Evolutionary conservation across 2,329 filamentous ascomycete genomes (phyloP).

Genomic region (Aspergillus sp.): DNA sequence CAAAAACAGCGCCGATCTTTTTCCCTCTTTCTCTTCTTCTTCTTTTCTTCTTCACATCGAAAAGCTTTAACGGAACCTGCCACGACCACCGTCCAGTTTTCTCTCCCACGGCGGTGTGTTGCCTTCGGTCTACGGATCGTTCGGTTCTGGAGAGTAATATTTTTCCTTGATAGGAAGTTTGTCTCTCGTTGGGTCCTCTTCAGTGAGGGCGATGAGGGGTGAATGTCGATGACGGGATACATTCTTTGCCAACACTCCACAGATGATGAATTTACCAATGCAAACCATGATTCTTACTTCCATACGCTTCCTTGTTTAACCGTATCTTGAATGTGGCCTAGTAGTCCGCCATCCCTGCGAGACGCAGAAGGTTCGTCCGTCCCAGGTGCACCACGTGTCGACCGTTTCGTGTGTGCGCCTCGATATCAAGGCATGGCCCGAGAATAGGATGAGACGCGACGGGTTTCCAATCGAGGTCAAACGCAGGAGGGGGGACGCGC

Average conservation of each 20-base stretch:
- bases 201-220: constrained; percentile 67
- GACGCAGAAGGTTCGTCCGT: too few species aligned
- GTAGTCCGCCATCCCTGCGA: too few species aligned
- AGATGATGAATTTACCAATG: not conserved
- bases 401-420: too few species aligned
- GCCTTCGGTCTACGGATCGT: constrained; percentile 61
- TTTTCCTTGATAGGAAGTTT: constrained; percentile 68
- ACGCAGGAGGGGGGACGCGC: too few species aligned
- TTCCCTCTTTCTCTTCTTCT: constrained; percentile 20
- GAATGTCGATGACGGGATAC: constrained; percentile 72
- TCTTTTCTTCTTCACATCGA: constrained; percentile 50
- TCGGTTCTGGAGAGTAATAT: constrained; percentile 63
- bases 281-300: constrained; percentile 7
- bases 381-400: too few species aligned
- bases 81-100: constrained; percentile 64
- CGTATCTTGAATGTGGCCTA: not conserved
- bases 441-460: too few species aligned
- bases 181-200: constrained; percentile 68
- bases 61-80: constrained; percentile 66
- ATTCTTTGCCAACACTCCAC: constrained; percentile 14
- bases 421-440: too few species aligned
- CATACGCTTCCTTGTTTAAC: not conserved
- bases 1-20: not conserved
- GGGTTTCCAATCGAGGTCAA: too few species aligned
- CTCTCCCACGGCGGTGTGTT: constrained; percentile 62